Conservation (phyloP, 768 basidiomycete species). For the Lentinula lateritia region DNA sequence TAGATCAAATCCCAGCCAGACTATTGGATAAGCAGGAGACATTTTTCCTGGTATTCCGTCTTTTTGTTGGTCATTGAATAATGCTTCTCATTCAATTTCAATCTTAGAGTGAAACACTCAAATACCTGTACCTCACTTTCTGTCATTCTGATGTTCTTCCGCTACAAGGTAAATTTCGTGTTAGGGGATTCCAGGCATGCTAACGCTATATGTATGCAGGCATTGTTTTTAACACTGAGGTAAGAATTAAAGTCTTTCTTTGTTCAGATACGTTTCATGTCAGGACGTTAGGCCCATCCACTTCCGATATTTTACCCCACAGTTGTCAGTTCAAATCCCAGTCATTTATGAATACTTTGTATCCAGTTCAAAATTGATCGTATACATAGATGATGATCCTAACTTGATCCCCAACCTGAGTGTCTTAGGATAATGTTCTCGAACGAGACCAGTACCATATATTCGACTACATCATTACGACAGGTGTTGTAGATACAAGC, state of each 20-base stretch:
- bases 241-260: background rate
- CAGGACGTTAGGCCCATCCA: background rate
- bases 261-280: background rate
- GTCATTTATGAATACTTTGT: background rate
- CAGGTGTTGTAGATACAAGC: background rate
- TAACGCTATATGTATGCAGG: background rate
- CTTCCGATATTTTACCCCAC: slow-evolving; percentile 4
- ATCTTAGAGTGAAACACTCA: slow-evolving; percentile 3
- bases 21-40: slow-evolving; percentile 13
- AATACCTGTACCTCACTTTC: slow-evolving; percentile 5
- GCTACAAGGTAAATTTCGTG: background rate
- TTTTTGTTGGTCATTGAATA: background rate
- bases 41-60: slow-evolving; percentile 3
- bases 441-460: background rate
- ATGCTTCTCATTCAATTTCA: background rate
- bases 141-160: slow-evolving; percentile 1
- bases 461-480: background rate
- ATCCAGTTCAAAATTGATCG: too few species aligned
- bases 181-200: background rate
- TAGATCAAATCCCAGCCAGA: slow-evolving; percentile 50
- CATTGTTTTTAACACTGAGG: slow-evolving; percentile 4
- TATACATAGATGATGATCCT: too few species aligned
- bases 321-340: background rate
- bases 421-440: too few species aligned
- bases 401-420: too few species aligned